Evolutionary conservation across 2,329 filamentous ascomycete species (phyloP).

Genomic region (Pyrenophora graminea): DNA sequence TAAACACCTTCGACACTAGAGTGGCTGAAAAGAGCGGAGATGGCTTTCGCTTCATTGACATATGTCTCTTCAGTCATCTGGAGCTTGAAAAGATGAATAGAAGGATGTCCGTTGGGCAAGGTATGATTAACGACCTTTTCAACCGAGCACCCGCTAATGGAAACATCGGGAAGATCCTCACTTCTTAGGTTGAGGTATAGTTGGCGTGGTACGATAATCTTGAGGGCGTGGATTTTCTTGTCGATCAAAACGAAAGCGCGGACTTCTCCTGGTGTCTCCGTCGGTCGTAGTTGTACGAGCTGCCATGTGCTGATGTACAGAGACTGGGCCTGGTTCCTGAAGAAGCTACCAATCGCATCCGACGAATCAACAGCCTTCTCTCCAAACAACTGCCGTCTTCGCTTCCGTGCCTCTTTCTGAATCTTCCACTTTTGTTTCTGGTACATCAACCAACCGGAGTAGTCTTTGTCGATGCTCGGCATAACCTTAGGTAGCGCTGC

Average conservation of each 20-base stretch:
- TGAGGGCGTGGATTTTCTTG: constrained; percentile 84
- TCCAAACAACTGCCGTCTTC: constrained; percentile 89
- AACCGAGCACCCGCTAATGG: constrained; percentile 81
- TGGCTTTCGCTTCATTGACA: constrained; percentile 80
- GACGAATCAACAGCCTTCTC: constrained; percentile 69
- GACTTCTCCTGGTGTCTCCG: constrained; percentile 83
- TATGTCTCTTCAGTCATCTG: constrained; percentile 88
- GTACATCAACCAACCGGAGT: constrained; percentile 84
- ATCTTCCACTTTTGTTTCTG: constrained; percentile 99
- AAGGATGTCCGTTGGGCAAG: constrained; percentile 91
- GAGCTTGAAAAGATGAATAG: constrained; percentile 91
- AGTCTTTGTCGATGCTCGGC: constrained; percentile 84
- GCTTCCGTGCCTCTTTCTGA: constrained; percentile 84
- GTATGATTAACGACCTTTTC: constrained; percentile 94
- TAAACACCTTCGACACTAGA: constrained; percentile 96
- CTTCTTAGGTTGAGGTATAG: constrained; percentile 91
- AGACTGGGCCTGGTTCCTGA: constrained; percentile 88
- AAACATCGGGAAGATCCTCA: constrained; percentile 84
- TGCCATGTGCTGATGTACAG: constrained; percentile 96
- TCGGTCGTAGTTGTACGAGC: constrained; percentile 81
- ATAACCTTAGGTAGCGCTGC: constrained; percentile 79
- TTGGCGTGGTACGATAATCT: constrained; percentile 84
- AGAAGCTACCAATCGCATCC: constrained; percentile 70
- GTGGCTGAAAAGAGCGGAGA: constrained; percentile 84
- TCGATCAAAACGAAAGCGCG: constrained; percentile 91